These are phyloP conservation scores for Leishmania aethiopica DNA, from an alignment of 208 protist species.

Conservation along the genomic window DNA sequence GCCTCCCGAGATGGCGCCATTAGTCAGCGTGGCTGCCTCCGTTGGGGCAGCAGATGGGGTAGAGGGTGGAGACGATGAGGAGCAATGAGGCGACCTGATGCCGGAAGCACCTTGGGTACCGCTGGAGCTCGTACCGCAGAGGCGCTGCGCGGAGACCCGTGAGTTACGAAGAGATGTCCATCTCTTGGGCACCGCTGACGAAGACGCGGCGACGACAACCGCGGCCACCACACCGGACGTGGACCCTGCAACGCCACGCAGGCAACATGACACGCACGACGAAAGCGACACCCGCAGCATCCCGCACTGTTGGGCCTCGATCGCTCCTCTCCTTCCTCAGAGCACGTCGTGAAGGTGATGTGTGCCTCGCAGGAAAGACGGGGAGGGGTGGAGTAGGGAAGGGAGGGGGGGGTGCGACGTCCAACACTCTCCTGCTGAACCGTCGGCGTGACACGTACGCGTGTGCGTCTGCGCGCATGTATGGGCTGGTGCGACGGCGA, in stretches of 20 bases:
- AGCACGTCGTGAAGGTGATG: background rate
- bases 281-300: constrained; percentile 3
- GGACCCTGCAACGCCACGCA: background rate
- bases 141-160: background rate
- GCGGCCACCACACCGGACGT: background rate
- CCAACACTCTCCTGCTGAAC: background rate
- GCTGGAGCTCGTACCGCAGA: background rate
- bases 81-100: background rate
- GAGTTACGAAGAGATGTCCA: background rate
- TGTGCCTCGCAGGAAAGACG: background rate
- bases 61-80: background rate
- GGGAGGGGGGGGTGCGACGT: background rate
- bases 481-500: background rate
- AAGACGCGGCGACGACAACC: background rate
- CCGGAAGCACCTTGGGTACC: background rate
- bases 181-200: background rate
- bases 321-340: too few relatives aligned
- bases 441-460: background rate
- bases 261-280: background rate
- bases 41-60: background rate
- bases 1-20: background rate
- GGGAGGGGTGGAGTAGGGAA: background rate
- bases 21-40: background rate
- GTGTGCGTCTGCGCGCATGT: background rate
- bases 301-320: background rate